phyloP scores from a whole-genome alignment of 306 rosid species.

The Vigna trinervia region DNA sequence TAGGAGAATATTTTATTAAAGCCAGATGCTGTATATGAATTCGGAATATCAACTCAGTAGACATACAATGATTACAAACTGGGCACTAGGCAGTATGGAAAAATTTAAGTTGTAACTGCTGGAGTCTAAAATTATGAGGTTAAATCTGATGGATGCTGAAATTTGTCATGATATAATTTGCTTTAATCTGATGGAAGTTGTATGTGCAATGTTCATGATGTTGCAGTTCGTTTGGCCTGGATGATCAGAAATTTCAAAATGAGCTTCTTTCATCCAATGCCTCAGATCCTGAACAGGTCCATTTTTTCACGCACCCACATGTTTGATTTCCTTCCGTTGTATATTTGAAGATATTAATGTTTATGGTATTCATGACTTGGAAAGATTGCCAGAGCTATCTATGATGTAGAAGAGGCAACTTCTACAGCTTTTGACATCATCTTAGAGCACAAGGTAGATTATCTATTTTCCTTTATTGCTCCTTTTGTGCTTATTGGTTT shows the following conservation, averaged over 20 bases:
- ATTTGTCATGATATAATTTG: slow-evolving; percentile 30
- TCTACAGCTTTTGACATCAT: slow-evolving; percentile 84
- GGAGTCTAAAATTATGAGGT: slow-evolving; percentile 16
- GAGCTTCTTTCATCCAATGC: slow-evolving; percentile 77
- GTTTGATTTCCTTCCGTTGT: slow-evolving; percentile 39
- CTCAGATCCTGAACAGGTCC: slow-evolving; percentile 89
- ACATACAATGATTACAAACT: slow-evolving; percentile 11
- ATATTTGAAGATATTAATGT: slow-evolving; percentile 47
- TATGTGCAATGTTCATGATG: slow-evolving; percentile 37
- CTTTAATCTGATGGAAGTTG: slow-evolving; percentile 29
- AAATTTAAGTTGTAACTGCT: slow-evolving; percentile 15
- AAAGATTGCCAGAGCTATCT: slow-evolving; percentile 89
- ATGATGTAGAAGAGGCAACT: slow-evolving; percentile 98
- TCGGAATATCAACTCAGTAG: slow-evolving; percentile 7
- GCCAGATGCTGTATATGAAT: slow-evolving; percentile 32
- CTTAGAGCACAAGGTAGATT: slow-evolving; percentile 71
- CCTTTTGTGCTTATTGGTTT: slow-evolving; percentile 31
- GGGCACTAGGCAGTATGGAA: slow-evolving; percentile 19
- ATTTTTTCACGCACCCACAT: slow-evolving; percentile 35
- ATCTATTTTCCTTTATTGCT: slow-evolving; percentile 28
- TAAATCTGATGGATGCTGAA: slow-evolving; percentile 13
- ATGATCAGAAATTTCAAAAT: slow-evolving; percentile 90
- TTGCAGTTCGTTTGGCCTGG: slow-evolving; percentile 80
- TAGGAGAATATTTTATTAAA: slow-evolving; percentile 31
- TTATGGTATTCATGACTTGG: slow-evolving; percentile 40